Conservation (phyloP, 2,329 filamentous ascomycete species). For the Neonectria magnoliae region DNA sequence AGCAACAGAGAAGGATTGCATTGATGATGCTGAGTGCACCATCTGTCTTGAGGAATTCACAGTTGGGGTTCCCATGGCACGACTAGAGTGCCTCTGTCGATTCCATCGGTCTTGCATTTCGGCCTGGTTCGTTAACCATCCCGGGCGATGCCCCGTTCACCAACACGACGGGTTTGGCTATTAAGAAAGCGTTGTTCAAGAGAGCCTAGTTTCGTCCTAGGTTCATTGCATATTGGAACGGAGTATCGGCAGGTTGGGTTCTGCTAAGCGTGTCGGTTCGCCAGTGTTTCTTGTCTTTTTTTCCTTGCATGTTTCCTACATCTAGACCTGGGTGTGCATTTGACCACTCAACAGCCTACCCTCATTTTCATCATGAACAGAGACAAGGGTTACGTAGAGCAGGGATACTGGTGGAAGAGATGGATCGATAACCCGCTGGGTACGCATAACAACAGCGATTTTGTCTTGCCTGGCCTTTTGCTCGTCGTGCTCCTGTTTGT, state of each 20-base stretch:
- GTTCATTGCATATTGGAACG: slow-evolving; percentile 36
- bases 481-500: background rate
- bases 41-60: slow-evolving; percentile 75
- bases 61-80: slow-evolving; percentile 70
- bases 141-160: slow-evolving; percentile 72
- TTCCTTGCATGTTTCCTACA: background rate
- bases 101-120: slow-evolving; percentile 71
- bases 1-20: slow-evolving; percentile 74
- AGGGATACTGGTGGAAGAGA: background rate
- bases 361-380: slow-evolving; percentile 24
- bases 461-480: background rate
- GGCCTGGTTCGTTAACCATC: slow-evolving; percentile 70
- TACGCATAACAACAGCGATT: background rate
- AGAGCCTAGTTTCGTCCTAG: slow-evolving; percentile 4
- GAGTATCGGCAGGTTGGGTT: slow-evolving; percentile 27
- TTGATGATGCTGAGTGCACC: slow-evolving; percentile 74
- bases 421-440: background rate
- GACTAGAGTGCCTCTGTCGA: slow-evolving; percentile 72
- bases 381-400: slow-evolving; percentile 10
- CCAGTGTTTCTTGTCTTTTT: slow-evolving; percentile 2
- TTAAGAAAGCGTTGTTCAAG: slow-evolving; percentile 36
- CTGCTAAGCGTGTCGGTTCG: slow-evolving; percentile 29
- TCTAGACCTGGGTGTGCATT: slow-evolving; percentile 31
- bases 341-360: slow-evolving; percentile 29
- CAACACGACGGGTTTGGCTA: slow-evolving; percentile 71